Percentiles rank a stretch among this genome's conserved stretches.
Conservation (phyloP, 2,329 filamentous ascomycete species). For the Curvularia sp. region DNA sequence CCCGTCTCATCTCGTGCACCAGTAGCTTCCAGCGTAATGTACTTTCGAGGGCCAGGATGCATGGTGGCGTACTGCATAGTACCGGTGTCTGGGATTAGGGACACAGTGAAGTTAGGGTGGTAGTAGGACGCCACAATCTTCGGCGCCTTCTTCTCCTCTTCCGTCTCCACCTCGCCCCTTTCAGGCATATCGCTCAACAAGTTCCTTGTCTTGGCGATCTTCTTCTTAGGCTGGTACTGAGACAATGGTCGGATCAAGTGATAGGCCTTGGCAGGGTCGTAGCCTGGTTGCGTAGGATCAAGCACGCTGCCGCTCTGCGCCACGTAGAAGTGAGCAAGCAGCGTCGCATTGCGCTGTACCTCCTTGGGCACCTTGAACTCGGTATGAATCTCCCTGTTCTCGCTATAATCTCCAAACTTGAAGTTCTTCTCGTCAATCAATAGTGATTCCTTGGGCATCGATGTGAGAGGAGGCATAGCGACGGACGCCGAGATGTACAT, state of each 20-base stretch:
- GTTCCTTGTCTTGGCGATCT: slow-evolving; percentile 84
- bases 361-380: slow-evolving; percentile 77
- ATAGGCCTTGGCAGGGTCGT: slow-evolving; percentile 77
- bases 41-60: slow-evolving; percentile 77
- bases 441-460: slow-evolving; percentile 70
- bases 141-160: slow-evolving; percentile 62
- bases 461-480: slow-evolving; percentile 70
- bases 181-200: slow-evolving; percentile 66
- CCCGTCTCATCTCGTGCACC: slow-evolving; percentile 84
- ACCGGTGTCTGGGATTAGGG: slow-evolving; percentile 82
- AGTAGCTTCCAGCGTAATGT: slow-evolving; percentile 78
- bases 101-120: slow-evolving; percentile 91
- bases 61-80: slow-evolving; percentile 70
- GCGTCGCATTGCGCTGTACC: slow-evolving; percentile 89
- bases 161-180: slow-evolving; percentile 59
- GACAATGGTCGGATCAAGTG: slow-evolving; percentile 87
- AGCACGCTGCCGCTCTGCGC: slow-evolving; percentile 76
- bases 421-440: slow-evolving; percentile 84
- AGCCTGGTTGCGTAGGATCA: slow-evolving; percentile 76
- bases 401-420: slow-evolving; percentile 77
- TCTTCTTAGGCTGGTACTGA: slow-evolving; percentile 91
- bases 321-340: slow-evolving; percentile 94
- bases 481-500: slow-evolving; percentile 83
- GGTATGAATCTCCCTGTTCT: slow-evolving; percentile 78
- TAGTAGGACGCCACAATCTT: slow-evolving; percentile 86